Base-by-base conservation (phyloP, 2,329 filamentous ascomycete species). In the Thielaviopsis euricoi region DNA sequence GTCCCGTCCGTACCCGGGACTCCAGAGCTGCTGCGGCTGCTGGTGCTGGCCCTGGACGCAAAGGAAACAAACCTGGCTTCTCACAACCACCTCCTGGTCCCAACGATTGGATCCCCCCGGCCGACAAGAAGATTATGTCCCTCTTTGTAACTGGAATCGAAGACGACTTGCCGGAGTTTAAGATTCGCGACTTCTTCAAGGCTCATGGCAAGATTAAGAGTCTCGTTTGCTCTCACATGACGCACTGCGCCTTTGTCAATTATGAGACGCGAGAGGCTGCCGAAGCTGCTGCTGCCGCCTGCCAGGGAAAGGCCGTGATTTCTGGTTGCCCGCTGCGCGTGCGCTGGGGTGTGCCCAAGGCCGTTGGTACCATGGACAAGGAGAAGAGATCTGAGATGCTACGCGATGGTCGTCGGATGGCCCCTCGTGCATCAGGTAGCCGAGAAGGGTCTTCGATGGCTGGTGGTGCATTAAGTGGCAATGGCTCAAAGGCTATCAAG, bases 201-300 rank as follows among this genome's bases (percentile, higher is more conserved):
- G 80, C 81, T 19, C 89, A 90, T 65, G 93, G 93, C 62, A 88
- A 91, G 66, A 84, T 98, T 61, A 87, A 93, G 65, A 96, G 89
- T 25, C 74, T 98, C 17, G 85, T 98, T 43, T 97, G 93, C 71
- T 96, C 90, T 6, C 93, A 98, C 72, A 89, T 95, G 74, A 91
- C 91, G 17, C 93, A 97, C 67, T 97, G 90, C 69, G 93, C 93
- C 1, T 98, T 97, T 67, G 77, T 98, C 71, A 98, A 98, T 72
- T 98, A 89, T 68, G 83, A 89, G 64, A 87, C 85, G 2, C 80
- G 93, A 59, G 82, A 88, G 61, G 85, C 80, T 0, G 93, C 94
- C 0, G 93, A 98, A 71, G 83, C 79, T 60, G 94, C 94, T 0
- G 88, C 93, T 0, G 81, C 82, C 37, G 81, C 87, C 21, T 91